Evolutionary conservation across 768 basidiomycete genomes (phyloP).

Genomic region (Mycena capillaripes): DNA sequence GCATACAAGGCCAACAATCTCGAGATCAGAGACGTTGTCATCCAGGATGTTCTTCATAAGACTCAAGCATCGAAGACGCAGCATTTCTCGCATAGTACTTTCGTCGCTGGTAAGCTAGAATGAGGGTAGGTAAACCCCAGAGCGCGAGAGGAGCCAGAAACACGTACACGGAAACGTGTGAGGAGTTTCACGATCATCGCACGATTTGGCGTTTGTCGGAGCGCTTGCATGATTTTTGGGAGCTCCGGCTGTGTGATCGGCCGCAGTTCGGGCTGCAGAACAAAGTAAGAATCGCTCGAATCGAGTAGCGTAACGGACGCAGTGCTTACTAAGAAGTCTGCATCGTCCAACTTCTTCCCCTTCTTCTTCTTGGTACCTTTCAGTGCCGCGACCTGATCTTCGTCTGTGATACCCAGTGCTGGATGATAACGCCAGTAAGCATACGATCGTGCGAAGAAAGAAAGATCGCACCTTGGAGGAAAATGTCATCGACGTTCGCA

Average conservation of each 20-base stretch:
- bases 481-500: constrained; percentile 93
- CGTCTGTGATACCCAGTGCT: constrained; percentile 96
- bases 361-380: constrained; percentile 97
- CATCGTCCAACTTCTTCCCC: constrained; percentile 92
- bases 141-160: neutral
- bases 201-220: constrained; percentile 88
- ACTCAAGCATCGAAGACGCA: constrained; percentile 94
- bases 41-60: constrained; percentile 91
- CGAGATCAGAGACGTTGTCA: constrained; percentile 78
- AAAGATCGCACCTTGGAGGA: constrained; percentile 81
- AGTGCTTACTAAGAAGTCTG: constrained; percentile 82
- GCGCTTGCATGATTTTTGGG: constrained; percentile 91
- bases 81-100: constrained; percentile 82
- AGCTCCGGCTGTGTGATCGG: constrained; percentile 85
- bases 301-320: constrained; percentile 7
- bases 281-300: constrained; percentile 2
- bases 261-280: constrained; percentile 77
- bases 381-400: constrained; percentile 84
- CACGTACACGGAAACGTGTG: constrained; percentile 82
- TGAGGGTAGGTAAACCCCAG: neutral
- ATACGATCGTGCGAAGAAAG: neutral
- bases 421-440: constrained; percentile 2
- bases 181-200: constrained; percentile 88
- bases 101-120: constrained; percentile 87
- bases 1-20: constrained; percentile 79